Base-by-base conservation (phyloP, 208 protist species). In the Trypanosoma lewisi region DNA sequence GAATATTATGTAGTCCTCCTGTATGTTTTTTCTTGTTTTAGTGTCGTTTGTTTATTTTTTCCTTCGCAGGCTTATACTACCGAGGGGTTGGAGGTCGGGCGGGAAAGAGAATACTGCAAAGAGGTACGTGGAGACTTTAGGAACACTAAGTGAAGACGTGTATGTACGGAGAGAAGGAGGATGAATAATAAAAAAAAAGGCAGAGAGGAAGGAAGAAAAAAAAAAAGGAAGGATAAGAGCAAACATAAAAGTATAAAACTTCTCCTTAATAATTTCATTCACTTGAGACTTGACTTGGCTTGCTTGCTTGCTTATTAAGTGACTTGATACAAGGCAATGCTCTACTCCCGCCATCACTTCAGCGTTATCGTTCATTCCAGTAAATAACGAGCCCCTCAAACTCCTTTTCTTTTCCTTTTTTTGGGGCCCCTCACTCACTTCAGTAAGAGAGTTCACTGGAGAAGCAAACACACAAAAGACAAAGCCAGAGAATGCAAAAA, bases 241-340 rank as follows among this genome's bases (percentile, higher is more conserved):
- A 51, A 41, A 57, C 25, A 78, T 19, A 74, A 53, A 44, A 33
- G 47, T n/a, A 59, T 33, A 27, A 28, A 28, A 6, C n/a, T 60
- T 9, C 17, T 33, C 16, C 48, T 60, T 48, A 16, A 17, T 34
- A 30, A 12, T 19, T 30, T 58, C 31, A 25, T 44, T 47, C 42
- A 47, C 42, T 47, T 47, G 42, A 3, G 5, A 47, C 42, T 47
- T 47, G n/a, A 47, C 42, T 47, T 47, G n/a, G 17, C 42, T 47
- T 47, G 17, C 42, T 7, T 23, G 42, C 34, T 39, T 39, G 11
- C 34, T 39, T 39, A 14, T n/a, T n/a, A n/a, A n/a, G n/a, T n/a
- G n/a, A n/a, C n/a, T n/a, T n/a, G n/a, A n/a, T n/a, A n/a, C n/a
- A n/a, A n/a, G 39, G 39, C 39, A 17, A 17, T 44, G 39, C 14